A percentile compares a stretch with the other conserved stretches of the same genome.
phyloP scores from a whole-genome alignment of 73 alveolate genomes.

The Tetrahymena malaccensis region DNA sequence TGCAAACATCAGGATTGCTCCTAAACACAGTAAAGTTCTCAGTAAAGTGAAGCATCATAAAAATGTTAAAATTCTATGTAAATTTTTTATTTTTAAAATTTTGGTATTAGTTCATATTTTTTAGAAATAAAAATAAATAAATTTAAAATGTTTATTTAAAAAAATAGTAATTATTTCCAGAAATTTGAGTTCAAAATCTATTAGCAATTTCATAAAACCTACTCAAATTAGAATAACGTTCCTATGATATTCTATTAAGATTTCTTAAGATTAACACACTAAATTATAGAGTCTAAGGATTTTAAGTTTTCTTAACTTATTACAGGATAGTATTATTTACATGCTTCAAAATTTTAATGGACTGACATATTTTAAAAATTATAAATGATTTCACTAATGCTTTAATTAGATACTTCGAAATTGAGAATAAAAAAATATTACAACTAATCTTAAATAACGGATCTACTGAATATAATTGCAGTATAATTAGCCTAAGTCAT shows the following conservation, averaged over 20 bases:
- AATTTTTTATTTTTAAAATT: too few species aligned
- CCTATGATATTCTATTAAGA: neutral
- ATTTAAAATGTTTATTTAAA: too few species aligned
- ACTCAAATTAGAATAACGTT: too few species aligned
- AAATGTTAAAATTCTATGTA: too few species aligned
- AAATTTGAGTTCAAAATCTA: too few species aligned
- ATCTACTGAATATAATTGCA: neutral
- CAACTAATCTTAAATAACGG: too few species aligned
- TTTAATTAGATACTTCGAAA: too few species aligned
- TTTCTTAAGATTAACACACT: neutral
- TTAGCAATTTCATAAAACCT: too few species aligned
- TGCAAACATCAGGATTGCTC: neutral
- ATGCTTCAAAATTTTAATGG: neutral
- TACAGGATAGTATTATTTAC: neutral
- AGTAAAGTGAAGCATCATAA: neutral
- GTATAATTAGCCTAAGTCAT: neutral
- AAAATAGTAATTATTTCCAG: too few species aligned
- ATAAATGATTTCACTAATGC: neutral
- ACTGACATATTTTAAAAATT: too few species aligned
- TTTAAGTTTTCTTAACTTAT: neutral
- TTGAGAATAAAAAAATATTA: neutral
- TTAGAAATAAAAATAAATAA: too few species aligned
- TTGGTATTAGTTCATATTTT: too few species aligned
- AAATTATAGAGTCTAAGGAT: neutral
- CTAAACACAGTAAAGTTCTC: neutral